Base-by-base conservation (phyloP, 352 stramenopile genomes). In the Pythium aquatile region DNA sequence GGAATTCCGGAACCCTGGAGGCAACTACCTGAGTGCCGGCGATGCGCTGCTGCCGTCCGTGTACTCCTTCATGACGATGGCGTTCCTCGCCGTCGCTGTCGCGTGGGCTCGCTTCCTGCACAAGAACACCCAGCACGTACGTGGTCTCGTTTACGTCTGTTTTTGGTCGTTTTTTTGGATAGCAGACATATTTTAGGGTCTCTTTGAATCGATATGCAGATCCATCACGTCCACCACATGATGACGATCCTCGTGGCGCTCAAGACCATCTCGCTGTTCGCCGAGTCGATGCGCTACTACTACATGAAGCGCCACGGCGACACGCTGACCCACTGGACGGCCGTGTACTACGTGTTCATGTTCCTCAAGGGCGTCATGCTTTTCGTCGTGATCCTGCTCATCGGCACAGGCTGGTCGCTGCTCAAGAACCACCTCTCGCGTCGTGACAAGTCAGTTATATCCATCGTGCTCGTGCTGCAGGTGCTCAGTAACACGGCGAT, bases 371-470 rank as follows among this genome's bases (percentile, higher is more conserved):
- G 95, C 28, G 83, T 98, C 46, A 93, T 98, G 65, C 82, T 99
- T n/a, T 99, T 99, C 68, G 90, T 95, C 7, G 96, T 99, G n/a
- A 88, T 99, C 52, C 73, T 99, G 28, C 85, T 99, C 33, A 98
- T 99, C 69, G 97, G 97, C 57, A 98, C 92, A 55, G 97, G 97
- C 16, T 99, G 96, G 95, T 98, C 88, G 53, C 84, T 99, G 48
- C 76, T 99, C 54, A 99, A 99, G 78, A 94, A 96, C 40, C 97
- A 98, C 73, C 71, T 99, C 24, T 96, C 86, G 51, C 72, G 83
- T 58, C 74, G 80, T 52, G 97, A 99, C 77, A 98, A 98, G 76
- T 91, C 90, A 35, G 88, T 99, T 48, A 88, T 99, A 58, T 91
- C 96, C 32, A 68, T 94, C 20, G 93, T 99, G 20, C 79, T 99